Base-by-base conservation (phyloP, 257 asterid species). In the Ocimum tenuiflorum region DNA sequence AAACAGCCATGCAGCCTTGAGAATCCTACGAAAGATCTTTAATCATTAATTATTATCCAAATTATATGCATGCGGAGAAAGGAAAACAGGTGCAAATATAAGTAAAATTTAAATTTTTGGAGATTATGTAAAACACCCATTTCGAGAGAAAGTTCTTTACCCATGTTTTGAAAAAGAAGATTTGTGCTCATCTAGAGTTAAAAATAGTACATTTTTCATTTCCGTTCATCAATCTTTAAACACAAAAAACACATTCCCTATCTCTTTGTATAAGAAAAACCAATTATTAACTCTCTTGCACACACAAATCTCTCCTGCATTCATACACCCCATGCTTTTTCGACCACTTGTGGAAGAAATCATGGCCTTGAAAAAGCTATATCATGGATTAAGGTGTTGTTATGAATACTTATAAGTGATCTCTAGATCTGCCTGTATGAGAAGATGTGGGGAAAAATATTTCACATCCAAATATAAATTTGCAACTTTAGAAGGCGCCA, bases 1-100 rank as follows among this genome's bases (percentile, higher is more conserved):
- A 64, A 59, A 72, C 42, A 79, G 87, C 95, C 88, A 83, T 83
- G 75, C 62, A 76, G 79, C 72, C 63, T 59, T 43, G 64, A 57
- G 33, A 69, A 39, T 60, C 86, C 85, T 33, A 74, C 68, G n/a
- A 57, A 55, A 24, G 29, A 15, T 24, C 19, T 24, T 71, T 42
- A 33, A 56, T 54, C 47, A 38, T 68, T 18, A 63, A 62, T 38
- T 39, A 58, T 61, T 33, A 35, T 31, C 29, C 43, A 39, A 39
- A 54, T 13, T n/a, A 47, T 56, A 68, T 67, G 70, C 64, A 67
- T 31, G 57, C 27, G 41, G 5, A 6, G 5, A 38, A n/a, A 22
- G 18, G n/a, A 52, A 17, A 27, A 50, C n/a, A n/a, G n/a, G n/a
- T n/a, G 50, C 19, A 6, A 71, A 58, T 2, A n/a, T 19, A 13